A percentile compares a stretch with the other conserved stretches of the same genome.
phyloP scores from a whole-genome alignment of 495 filamentous ascomycete species.

The Penicillium canescens region DNA sequence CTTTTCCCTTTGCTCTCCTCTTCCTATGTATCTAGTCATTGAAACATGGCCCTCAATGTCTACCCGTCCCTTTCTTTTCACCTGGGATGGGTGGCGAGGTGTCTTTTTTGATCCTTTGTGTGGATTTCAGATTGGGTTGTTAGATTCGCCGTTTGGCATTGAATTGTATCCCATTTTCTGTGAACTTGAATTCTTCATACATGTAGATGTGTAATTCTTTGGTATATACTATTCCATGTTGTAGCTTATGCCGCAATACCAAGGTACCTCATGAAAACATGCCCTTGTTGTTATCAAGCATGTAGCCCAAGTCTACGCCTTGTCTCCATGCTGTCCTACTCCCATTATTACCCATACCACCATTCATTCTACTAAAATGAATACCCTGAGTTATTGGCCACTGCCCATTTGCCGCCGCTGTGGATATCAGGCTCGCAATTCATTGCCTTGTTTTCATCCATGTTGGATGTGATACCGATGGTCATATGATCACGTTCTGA shows the following conservation, averaged over 20 bases:
- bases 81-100: constrained; percentile 1
- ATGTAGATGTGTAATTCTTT: not conserved
- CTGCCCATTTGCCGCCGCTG: too few species aligned
- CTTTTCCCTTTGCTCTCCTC: constrained; percentile 12
- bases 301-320: not conserved
- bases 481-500: too few species aligned
- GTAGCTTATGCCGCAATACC: not conserved
- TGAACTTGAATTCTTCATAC: not conserved
- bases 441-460: too few species aligned
- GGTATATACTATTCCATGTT: not conserved
- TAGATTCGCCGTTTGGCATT: constrained; percentile 15
- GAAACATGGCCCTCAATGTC: constrained; percentile 9
- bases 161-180: constrained; percentile 25
- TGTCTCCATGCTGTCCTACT: not conserved
- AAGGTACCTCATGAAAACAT: too few species aligned
- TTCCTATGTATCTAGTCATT: constrained; percentile 30
- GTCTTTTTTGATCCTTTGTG: constrained; percentile 21
- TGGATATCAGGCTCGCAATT: too few species aligned
- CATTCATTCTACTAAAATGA: too few species aligned
- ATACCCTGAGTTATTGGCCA: not conserved
- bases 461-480: too few species aligned
- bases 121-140: constrained; percentile 19
- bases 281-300: too few species aligned
- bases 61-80: not conserved
- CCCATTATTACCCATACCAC: too few species aligned